Evolutionary conservation across 148 eudicot genomes (phyloP).

Genomic region (Polygonum aviculare): DNA sequence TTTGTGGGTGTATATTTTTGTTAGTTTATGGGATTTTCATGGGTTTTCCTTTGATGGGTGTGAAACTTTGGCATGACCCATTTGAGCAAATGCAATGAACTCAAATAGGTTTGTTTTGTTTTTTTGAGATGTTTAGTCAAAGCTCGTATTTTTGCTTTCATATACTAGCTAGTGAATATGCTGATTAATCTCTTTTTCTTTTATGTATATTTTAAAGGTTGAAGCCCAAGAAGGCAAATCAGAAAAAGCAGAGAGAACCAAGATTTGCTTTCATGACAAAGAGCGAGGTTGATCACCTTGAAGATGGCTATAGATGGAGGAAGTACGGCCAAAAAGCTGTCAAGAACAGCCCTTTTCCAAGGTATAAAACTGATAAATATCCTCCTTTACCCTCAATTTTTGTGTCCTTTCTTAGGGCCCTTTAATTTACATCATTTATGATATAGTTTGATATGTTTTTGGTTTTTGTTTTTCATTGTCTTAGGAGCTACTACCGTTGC

Average conservation of each 20-base stretch:
- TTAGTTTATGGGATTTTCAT: background rate
- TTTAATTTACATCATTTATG: background rate
- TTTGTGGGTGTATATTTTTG: background rate
- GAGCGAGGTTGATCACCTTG: slow-evolving; percentile 91
- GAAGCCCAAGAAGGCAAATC: slow-evolving; percentile 41
- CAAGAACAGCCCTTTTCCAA: slow-evolving; percentile 82
- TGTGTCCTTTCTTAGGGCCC: background rate
- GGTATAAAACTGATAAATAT: slow-evolving; percentile 24
- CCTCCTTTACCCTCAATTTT: background rate
- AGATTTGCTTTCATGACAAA: slow-evolving; percentile 90
- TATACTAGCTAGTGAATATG: background rate
- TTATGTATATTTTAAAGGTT: slow-evolving; percentile 17
- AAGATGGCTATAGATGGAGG: slow-evolving; percentile 92
- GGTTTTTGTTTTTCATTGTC: background rate
- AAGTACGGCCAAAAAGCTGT: slow-evolving; percentile 94
- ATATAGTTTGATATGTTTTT: too few relatives aligned
- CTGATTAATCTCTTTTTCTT: background rate
- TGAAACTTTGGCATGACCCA: slow-evolving; percentile 17
- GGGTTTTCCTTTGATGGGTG: background rate
- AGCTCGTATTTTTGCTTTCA: background rate
- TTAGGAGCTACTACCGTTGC: slow-evolving; percentile 90
- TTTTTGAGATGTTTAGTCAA: background rate
- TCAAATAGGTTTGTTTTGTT: slow-evolving; percentile 1
- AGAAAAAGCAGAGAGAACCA: slow-evolving; percentile 46
- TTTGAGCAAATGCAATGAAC: slow-evolving; percentile 12